A percentile compares a stretch with the other conserved stretches of the same genome.
Conservation (phyloP, 2,329 filamentous ascomycete species). For the Magnaporthiopsis incrustans region DNA sequence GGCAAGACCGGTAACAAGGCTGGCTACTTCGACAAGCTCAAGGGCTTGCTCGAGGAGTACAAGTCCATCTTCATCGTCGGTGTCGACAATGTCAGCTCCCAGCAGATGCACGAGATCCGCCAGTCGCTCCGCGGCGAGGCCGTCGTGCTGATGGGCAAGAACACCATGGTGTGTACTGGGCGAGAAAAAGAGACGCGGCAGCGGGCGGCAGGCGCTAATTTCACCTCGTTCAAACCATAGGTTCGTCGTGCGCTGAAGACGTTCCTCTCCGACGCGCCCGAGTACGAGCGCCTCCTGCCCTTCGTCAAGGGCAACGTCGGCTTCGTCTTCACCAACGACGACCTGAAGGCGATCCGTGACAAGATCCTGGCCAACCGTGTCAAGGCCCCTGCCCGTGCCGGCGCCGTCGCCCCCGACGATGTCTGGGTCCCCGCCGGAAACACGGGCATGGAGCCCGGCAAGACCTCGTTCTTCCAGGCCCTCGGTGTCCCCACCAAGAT, state of each 20-base stretch:
- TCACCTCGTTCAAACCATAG: conserved; percentile 30
- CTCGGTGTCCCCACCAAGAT: conserved; percentile 99
- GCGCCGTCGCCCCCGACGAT: conserved; percentile 87
- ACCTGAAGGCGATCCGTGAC: conserved; percentile 87
- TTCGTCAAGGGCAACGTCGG: conserved; percentile 96
- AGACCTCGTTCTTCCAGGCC: conserved; percentile 99
- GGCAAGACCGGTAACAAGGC: conserved; percentile 88
- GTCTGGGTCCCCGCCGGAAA: conserved; percentile 96
- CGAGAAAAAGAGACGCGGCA: not conserved
- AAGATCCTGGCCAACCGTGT: conserved; percentile 97
- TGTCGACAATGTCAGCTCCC: conserved; percentile 99
- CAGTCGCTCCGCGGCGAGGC: conserved; percentile 80
- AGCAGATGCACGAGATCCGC: conserved; percentile 99
- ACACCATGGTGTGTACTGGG: conserved; percentile 78
- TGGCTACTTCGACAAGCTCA: conserved; percentile 99
- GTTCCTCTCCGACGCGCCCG: conserved; percentile 81
- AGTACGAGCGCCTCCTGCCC: conserved; percentile 97
- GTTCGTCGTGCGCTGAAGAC: conserved; percentile 96
- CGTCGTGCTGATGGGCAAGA: conserved; percentile 99
- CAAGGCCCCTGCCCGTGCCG: conserved; percentile 93
- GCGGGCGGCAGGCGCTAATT: too few species aligned
- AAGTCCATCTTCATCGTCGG: conserved; percentile 94
- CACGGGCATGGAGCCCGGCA: conserved; percentile 99
- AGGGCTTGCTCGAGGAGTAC: conserved; percentile 93
- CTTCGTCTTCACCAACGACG: conserved; percentile 98